Conservation (phyloP, 768 basidiomycete species). For the Fistulinella prunicolor region DNA sequence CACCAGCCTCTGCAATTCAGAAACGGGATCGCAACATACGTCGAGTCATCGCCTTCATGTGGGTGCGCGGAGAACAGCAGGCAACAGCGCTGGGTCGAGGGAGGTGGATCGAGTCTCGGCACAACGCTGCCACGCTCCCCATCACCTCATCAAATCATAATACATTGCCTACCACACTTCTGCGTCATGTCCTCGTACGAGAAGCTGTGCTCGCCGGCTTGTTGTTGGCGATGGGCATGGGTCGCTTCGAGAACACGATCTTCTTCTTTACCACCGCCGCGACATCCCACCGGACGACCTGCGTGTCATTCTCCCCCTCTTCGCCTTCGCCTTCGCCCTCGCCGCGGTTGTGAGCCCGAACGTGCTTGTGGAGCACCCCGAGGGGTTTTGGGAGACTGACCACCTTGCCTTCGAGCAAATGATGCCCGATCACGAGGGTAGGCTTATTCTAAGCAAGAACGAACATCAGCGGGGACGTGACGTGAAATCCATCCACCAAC, state of each 20-base stretch:
- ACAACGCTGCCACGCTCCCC: constrained; percentile 10
- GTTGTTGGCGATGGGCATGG: constrained; percentile 59
- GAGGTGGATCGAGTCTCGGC: constrained; percentile 2
- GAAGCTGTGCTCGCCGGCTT: constrained; percentile 23
- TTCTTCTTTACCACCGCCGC: constrained; percentile 76
- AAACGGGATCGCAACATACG: background rate
- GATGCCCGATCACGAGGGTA: constrained; percentile 81
- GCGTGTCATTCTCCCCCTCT: background rate
- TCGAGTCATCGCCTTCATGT: too few species aligned
- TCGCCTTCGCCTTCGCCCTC: background rate
- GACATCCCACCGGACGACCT: constrained; percentile 52
- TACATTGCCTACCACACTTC: background rate
- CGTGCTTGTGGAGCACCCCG: constrained; percentile 58
- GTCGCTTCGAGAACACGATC: constrained; percentile 79
- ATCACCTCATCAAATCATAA: background rate
- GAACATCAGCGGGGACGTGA: too few species aligned
- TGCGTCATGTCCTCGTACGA: constrained; percentile 15
- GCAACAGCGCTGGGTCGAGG: constrained; percentile 17
- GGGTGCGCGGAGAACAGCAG: background rate
- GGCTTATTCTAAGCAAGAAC: constrained; percentile 54
- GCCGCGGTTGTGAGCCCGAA: background rate
- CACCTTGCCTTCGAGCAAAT: constrained; percentile 87
- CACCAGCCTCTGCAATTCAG: too few species aligned
- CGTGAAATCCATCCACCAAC: too few species aligned
- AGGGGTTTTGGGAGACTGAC: constrained; percentile 73